Evolutionary conservation across 768 basidiomycete species (phyloP).

Genomic region (Mycena galericulata): DNA sequence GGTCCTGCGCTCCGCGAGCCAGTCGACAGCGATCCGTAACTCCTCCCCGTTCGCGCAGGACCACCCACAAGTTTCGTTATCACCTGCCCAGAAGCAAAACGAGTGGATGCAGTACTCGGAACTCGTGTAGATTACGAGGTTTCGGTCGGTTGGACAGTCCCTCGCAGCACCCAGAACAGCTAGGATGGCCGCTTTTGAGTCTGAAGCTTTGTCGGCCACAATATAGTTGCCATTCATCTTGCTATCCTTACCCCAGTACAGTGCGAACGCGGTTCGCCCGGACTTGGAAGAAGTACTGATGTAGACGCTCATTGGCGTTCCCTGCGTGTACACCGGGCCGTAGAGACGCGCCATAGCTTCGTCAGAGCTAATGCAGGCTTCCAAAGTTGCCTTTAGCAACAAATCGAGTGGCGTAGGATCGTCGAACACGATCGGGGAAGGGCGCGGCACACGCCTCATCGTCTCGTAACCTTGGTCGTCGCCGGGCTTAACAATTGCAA

Average conservation of each 20-base stretch:
- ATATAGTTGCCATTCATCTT: not conserved
- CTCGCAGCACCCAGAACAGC: not conserved
- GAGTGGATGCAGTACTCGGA: not conserved
- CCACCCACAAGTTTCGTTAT: slow-evolving; percentile 4
- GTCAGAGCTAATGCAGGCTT: not conserved
- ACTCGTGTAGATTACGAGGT: not conserved
- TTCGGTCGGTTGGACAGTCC: not conserved
- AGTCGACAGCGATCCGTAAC: not conserved
- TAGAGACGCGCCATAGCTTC: not conserved
- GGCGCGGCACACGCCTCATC: not conserved
- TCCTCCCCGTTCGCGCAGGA: not conserved
- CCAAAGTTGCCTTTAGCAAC: not conserved
- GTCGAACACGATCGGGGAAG: not conserved
- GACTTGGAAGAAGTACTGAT: not conserved
- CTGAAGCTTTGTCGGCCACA: not conserved
- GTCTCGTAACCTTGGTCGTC: not conserved
- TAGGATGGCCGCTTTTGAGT: not conserved
- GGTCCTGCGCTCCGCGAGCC: not conserved
- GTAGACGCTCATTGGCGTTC: not conserved
- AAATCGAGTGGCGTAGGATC: not conserved
- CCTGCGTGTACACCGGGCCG: not conserved
- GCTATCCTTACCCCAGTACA: not conserved
- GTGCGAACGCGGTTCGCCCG: not conserved
- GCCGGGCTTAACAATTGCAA: not conserved
- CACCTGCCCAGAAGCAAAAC: slow-evolving; percentile 7